Evolutionary conservation across 306 rosid genomes (phyloP).

Genomic region (Vigna radiata): DNA sequence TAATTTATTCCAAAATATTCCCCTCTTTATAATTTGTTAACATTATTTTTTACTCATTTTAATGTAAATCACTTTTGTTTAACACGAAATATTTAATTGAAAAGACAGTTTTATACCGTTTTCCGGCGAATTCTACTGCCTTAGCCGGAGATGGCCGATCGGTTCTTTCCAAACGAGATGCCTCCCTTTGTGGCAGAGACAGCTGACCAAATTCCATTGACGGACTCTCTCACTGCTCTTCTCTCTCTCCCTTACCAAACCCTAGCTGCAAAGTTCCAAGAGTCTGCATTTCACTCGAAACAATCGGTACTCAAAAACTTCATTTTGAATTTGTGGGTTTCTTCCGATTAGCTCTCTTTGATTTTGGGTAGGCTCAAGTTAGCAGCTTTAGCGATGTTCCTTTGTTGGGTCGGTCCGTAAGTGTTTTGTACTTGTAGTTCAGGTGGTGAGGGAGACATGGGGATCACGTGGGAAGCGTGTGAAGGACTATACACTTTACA

Average conservation of each 20-base stretch:
- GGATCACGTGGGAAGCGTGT: slow-evolving; percentile 60
- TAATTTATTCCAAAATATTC: no score
- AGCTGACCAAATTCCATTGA: slow-evolving; percentile 32
- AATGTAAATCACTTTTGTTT: no score
- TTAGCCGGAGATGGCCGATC: slow-evolving; percentile 59
- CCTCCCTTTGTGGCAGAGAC: slow-evolving; percentile 60
- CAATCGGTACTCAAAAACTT: slow-evolving; percentile 58
- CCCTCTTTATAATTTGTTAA: no score
- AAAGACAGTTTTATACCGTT: neutral
- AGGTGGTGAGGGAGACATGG: slow-evolving; percentile 90
- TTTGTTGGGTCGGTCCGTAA: slow-evolving; percentile 27
- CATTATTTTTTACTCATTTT: no score
- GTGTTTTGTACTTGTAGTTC: slow-evolving; percentile 30
- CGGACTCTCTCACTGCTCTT: slow-evolving; percentile 54
- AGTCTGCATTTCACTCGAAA: slow-evolving; percentile 62
- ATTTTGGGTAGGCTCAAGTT: slow-evolving; percentile 39
- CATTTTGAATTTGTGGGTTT: slow-evolving; percentile 26
- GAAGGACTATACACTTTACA: slow-evolving; percentile 69
- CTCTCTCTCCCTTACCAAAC: slow-evolving; percentile 64
- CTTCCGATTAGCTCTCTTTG: slow-evolving; percentile 1
- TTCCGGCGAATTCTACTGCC: no score
- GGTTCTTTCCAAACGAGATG: slow-evolving; percentile 75
- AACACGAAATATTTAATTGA: neutral
- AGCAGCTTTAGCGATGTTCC: slow-evolving; percentile 15
- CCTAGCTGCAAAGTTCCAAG: slow-evolving; percentile 50